Evolutionary conservation across 208 protist genomes (phyloP).

Genomic region (Angomonas ambiguus): DNA sequence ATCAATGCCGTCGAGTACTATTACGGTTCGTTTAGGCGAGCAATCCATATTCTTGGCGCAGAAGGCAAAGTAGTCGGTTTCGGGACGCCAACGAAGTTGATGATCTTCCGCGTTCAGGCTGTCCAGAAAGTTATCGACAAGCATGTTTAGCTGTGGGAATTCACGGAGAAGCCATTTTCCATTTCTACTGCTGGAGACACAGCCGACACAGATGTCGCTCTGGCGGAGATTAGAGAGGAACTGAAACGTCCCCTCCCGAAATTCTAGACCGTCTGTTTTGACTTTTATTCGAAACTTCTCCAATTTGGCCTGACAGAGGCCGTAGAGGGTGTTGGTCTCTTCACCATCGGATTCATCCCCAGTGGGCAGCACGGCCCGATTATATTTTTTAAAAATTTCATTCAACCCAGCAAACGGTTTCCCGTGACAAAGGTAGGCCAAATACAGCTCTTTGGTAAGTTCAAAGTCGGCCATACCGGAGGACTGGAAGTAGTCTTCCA

Average conservation of each 20-base stretch:
- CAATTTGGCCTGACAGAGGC: constrained; percentile 64
- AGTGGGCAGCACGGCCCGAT: constrained; percentile 27
- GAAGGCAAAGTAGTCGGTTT: constrained; percentile 82
- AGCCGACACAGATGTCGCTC: constrained; percentile 74
- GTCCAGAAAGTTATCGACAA: constrained; percentile 78
- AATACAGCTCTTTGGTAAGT: constrained; percentile 75
- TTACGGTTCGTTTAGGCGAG: constrained; percentile 47
- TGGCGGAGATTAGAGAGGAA: constrained; percentile 68
- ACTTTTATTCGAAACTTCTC: constrained; percentile 59
- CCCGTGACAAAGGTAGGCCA: constrained; percentile 77
- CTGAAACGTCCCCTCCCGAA: constrained; percentile 51
- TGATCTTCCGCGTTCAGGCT: constrained; percentile 54
- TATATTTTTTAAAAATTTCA: constrained; percentile 63
- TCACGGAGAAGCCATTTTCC: constrained; percentile 71
- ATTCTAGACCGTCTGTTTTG: constrained; percentile 33
- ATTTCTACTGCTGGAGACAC: constrained; percentile 81
- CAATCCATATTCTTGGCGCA: constrained; percentile 64
- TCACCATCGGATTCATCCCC: constrained; percentile 43
- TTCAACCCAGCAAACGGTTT: constrained; percentile 56
- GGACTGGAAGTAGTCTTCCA: constrained; percentile 59
- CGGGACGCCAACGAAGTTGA: constrained; percentile 64
- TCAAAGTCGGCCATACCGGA: constrained; percentile 24
- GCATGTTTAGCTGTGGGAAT: constrained; percentile 38
- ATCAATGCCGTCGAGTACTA: constrained; percentile 79
- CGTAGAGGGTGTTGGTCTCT: constrained; percentile 51